Percentiles rank a stretch among this genome's conserved stretches.
Conservation (phyloP, 2,329 filamentous ascomycete species). For the Ascochyta viciae-villosae region DNA sequence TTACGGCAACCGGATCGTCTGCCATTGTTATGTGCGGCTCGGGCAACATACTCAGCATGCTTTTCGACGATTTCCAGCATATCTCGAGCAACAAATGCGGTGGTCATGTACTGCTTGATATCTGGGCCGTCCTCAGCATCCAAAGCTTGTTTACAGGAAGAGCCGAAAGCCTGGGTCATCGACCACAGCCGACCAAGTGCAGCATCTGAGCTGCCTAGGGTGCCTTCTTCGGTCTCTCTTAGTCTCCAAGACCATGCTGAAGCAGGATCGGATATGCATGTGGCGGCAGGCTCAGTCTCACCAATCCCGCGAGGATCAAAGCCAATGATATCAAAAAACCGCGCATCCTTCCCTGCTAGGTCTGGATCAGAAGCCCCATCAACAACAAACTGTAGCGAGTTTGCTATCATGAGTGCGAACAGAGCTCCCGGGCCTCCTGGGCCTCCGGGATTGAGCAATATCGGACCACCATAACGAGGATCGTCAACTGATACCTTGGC, state of each 20-base stretch:
- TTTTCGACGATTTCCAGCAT: slow-evolving; percentile 59
- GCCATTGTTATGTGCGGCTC: slow-evolving; percentile 1
- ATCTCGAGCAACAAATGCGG: slow-evolving; percentile 57
- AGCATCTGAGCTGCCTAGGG: slow-evolving; percentile 52
- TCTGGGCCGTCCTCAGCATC: slow-evolving; percentile 39
- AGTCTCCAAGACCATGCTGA: slow-evolving; percentile 48
- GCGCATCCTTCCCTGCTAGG: slow-evolving; percentile 28
- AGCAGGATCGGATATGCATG: slow-evolving; percentile 44
- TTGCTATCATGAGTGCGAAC: slow-evolving; percentile 35
- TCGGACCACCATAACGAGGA: slow-evolving; percentile 50
- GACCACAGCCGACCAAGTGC: slow-evolving; percentile 52
- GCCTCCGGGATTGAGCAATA: slow-evolving; percentile 55
- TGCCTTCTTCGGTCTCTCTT: slow-evolving; percentile 47
- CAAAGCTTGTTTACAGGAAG: slow-evolving; percentile 35
- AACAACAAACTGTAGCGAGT: slow-evolving; percentile 36
- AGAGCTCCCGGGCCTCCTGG: slow-evolving; percentile 52
- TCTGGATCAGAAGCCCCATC: slow-evolving; percentile 30
- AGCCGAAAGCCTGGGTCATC: slow-evolving; percentile 48
- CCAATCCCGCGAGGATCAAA: slow-evolving; percentile 56
- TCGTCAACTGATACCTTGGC: slow-evolving; percentile 46
- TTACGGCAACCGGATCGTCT: not conserved
- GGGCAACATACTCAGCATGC: slow-evolving; percentile 46
- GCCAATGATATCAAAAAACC: slow-evolving; percentile 54
- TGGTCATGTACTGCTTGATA: slow-evolving; percentile 55
- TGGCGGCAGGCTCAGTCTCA: slow-evolving; percentile 42